A percentile compares a stretch with the other conserved stretches of the same genome.
Evolutionary conservation across 208 protist species (phyloP).

Genomic region (Leishmania aethiopica): DNA sequence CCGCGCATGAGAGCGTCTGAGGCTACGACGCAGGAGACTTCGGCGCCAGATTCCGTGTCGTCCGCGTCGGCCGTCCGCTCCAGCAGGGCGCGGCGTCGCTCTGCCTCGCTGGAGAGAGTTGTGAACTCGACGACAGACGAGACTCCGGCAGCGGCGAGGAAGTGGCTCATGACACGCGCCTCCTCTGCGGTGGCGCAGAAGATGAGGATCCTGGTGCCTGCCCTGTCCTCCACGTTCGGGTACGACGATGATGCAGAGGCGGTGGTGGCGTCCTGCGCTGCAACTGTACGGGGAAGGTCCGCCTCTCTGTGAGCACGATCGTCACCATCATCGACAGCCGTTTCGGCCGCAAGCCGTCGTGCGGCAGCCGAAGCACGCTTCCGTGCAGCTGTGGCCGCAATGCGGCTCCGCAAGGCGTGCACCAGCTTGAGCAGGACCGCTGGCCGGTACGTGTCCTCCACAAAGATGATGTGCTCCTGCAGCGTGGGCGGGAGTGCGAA

Average conservation of each 20-base stretch:
- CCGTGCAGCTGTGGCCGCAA: slow-evolving; percentile 14
- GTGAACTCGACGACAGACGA: slow-evolving; percentile 81
- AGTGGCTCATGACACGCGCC: slow-evolving; percentile 88
- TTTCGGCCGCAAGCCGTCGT: slow-evolving; percentile 14
- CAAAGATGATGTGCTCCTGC: slow-evolving; percentile 87
- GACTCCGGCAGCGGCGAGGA: slow-evolving; percentile 78
- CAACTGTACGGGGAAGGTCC: background rate
- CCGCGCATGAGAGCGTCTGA: slow-evolving; percentile 91
- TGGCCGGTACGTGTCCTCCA: slow-evolving; percentile 79
- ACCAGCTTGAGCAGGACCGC: slow-evolving; percentile 89
- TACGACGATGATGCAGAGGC: slow-evolving; percentile 32
- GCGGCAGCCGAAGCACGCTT: slow-evolving; percentile 3
- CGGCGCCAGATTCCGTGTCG: background rate
- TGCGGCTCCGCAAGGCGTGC: slow-evolving; percentile 40
- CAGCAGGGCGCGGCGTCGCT: slow-evolving; percentile 75
- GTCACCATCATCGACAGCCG: slow-evolving; percentile 10
- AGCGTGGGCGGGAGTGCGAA: slow-evolving; percentile 86
- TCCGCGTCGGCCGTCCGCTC: slow-evolving; percentile 9
- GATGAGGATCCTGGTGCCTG: slow-evolving; percentile 74
- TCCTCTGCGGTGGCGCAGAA: slow-evolving; percentile 89
- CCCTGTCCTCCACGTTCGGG: slow-evolving; percentile 53
- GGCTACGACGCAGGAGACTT: slow-evolving; percentile 66
- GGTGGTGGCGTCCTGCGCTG: background rate
- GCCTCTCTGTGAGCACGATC: slow-evolving; percentile 19
- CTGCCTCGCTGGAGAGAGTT: slow-evolving; percentile 68